These are phyloP conservation scores for Hanseniaspora occidentalis DNA, from an alignment of 805 yeast genomes.

Conservation along the genomic window DNA sequence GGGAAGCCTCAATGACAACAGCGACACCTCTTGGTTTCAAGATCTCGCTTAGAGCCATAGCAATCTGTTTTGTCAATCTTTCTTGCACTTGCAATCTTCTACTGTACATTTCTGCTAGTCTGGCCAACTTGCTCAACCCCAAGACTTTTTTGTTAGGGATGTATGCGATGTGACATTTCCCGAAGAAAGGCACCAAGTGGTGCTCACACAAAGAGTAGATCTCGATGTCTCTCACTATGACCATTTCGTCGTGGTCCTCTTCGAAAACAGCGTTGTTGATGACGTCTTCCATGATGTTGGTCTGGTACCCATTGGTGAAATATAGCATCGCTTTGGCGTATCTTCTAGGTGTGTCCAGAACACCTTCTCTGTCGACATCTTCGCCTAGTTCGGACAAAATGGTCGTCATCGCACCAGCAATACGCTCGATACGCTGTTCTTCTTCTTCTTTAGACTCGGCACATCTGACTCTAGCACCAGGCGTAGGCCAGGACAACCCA, in stretches of 20 bases:
- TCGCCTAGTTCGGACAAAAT: constrained; percentile 82
- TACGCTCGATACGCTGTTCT: constrained; percentile 53
- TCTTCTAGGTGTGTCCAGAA: constrained; percentile 87
- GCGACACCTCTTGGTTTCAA: constrained; percentile 95
- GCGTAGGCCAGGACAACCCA: constrained; percentile 89
- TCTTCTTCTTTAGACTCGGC: constrained; percentile 59
- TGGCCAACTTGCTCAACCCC: constrained; percentile 85
- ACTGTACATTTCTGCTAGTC: constrained; percentile 94
- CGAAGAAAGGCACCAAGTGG: constrained; percentile 93
- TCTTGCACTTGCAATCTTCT: constrained; percentile 97
- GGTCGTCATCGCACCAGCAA: constrained; percentile 55
- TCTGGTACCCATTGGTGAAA: constrained; percentile 95
- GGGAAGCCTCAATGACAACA: constrained; percentile 94
- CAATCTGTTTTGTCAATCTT: constrained; percentile 90
- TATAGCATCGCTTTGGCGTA: constrained; percentile 94
- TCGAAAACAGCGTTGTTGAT: constrained; percentile 93
- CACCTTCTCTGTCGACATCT: constrained; percentile 78
- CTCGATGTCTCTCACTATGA: constrained; percentile 89
- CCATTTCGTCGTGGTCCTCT: constrained; percentile 99
- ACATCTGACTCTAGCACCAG: constrained; percentile 69
- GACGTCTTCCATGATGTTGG: constrained; percentile 72
- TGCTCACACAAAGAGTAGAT: constrained; percentile 92
- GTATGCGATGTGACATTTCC: constrained; percentile 96
- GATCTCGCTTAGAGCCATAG: constrained; percentile 87
- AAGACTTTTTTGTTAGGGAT: constrained; percentile 89